Conservation (phyloP, 768 basidiomycete genomes). For the Russula compacta region DNA sequence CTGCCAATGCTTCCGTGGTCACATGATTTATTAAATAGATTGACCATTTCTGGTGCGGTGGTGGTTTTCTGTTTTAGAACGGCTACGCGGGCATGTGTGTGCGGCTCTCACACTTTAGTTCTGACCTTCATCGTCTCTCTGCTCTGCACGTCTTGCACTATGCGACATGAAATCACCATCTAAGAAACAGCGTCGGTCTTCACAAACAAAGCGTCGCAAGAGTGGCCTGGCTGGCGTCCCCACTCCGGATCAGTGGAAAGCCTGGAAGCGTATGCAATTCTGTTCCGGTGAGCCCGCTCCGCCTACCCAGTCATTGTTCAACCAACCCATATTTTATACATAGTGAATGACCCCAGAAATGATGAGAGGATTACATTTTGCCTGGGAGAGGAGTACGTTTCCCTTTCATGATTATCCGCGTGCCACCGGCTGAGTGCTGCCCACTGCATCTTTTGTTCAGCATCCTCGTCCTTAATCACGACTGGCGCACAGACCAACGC, state of each 20-base stretch:
- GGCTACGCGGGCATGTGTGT: background rate
- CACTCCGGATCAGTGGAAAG: background rate
- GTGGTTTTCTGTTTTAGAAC: background rate
- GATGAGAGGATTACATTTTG: background rate
- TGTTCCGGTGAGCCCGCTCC: background rate
- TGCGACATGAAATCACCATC: background rate
- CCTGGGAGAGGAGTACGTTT: background rate
- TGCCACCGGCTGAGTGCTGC: background rate
- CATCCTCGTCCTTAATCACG: slow-evolving; percentile 3
- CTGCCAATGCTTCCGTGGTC: background rate
- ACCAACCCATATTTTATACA: background rate
- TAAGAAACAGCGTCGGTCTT: background rate
- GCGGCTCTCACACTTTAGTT: no score
- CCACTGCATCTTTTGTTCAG: background rate
- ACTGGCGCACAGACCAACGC: background rate
- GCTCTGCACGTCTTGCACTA: background rate
- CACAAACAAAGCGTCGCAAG: background rate
- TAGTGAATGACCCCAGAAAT: slow-evolving; percentile 3
- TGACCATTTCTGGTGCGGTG: background rate
- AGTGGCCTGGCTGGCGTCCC: background rate
- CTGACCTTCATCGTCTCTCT: background rate
- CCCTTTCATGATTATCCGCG: background rate
- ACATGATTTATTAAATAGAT: background rate
- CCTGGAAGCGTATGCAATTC: slow-evolving; percentile 7
- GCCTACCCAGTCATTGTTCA: background rate